Percentiles rank a stretch among this genome's conserved stretches.
Evolutionary conservation across 805 yeast species (phyloP).

Genomic region (Lachancea fermentati): DNA sequence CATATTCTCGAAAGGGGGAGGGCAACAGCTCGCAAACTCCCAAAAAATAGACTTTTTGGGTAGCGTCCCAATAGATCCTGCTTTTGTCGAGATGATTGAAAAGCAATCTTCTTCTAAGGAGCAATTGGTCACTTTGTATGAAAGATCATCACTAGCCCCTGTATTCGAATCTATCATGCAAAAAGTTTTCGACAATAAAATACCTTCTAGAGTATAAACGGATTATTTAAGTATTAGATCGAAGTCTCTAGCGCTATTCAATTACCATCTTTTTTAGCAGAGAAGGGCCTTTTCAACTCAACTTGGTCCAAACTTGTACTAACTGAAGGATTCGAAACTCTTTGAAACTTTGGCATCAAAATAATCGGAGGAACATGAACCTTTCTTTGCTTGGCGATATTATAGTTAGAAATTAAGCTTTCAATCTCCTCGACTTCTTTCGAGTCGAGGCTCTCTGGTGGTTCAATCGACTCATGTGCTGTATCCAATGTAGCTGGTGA

Average conservation of each 20-base stretch:
- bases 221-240: not conserved
- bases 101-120: conserved; percentile 32
- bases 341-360: not conserved
- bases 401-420: not conserved
- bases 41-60: conserved; percentile 69
- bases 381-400: not conserved
- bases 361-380: not conserved
- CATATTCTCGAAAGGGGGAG: conserved; percentile 93
- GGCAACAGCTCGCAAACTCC: conserved; percentile 59
- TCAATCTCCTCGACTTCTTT: conserved; percentile 1
- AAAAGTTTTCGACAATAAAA: conserved; percentile 29
- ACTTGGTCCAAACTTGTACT: conserved; percentile 8
- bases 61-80: conserved; percentile 88
- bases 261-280: not conserved
- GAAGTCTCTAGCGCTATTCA: no score
- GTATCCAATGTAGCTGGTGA: not conserved
- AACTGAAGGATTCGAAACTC: conserved; percentile 1
- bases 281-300: not conserved
- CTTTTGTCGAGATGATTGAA: conserved; percentile 85
- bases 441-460: not conserved
- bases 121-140: conserved; percentile 35
- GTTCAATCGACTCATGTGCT: not conserved
- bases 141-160: conserved; percentile 29
- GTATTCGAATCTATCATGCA: conserved; percentile 44
- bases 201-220: conserved; percentile 18